A percentile compares a stretch with the other conserved stretches of the same genome.
phyloP scores from a whole-genome alignment of 2,329 filamentous ascomycete species.

The Fusarium sp. region DNA sequence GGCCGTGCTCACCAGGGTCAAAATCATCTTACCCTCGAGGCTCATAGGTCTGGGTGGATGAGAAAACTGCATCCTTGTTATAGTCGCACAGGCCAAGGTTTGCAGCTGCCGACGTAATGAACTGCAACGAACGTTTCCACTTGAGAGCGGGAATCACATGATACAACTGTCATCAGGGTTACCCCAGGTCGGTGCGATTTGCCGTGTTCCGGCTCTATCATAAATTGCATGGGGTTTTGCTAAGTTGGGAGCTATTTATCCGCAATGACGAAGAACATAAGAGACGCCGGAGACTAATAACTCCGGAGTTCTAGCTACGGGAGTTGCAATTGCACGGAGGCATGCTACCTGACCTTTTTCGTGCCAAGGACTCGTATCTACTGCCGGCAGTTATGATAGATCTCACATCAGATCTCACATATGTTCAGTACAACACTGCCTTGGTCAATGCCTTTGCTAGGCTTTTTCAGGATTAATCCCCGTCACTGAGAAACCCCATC shows the following conservation, averaged over 20 bases:
- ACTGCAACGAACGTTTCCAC: conserved; percentile 2
- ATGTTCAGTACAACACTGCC: conserved; percentile 1
- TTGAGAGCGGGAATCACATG: conserved; percentile 1
- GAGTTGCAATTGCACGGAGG: not conserved
- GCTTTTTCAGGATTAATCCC: conserved; percentile 18
- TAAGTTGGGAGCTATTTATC: too few relatives aligned
- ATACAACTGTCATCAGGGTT: not conserved
- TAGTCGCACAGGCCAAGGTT: conserved; percentile 1
- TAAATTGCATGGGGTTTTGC: too few relatives aligned
- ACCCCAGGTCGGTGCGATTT: not conserved
- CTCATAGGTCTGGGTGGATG: not conserved
- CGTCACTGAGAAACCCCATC: conserved; percentile 26
- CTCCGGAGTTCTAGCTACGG: not conserved
- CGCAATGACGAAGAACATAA: not conserved
- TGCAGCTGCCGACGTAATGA: conserved; percentile 31
- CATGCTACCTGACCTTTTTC: not conserved
- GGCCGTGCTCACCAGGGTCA: conserved; percentile 21
- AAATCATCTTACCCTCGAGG: conserved; percentile 4
- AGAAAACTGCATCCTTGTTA: conserved; percentile 12
- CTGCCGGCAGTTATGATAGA: conserved; percentile 11
- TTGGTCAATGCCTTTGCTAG: conserved; percentile 29
- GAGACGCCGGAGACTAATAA: not conserved
- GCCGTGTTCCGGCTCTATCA: not conserved
- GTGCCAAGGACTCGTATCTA: not conserved
- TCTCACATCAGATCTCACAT: conserved; percentile 45